Evolutionary conservation across 352 stramenopile genomes (phyloP).

Genomic region (Paralagenidium karlingii): DNA sequence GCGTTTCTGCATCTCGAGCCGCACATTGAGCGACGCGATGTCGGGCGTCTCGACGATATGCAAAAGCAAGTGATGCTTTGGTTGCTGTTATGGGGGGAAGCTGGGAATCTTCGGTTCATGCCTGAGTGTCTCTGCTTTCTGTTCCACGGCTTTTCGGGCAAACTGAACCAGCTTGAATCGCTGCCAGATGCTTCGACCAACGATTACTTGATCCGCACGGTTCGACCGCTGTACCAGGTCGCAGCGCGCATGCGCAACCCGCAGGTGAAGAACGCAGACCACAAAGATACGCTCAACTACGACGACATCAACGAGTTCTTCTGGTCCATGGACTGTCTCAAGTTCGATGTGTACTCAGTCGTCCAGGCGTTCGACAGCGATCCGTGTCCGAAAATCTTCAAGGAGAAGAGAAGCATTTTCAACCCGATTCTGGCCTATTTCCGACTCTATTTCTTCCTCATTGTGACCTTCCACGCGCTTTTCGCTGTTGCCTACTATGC

Average conservation of each 20-base stretch:
- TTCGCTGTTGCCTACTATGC: constrained; percentile 53
- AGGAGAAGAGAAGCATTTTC: constrained; percentile 77
- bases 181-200: constrained; percentile 33
- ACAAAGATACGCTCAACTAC: constrained; percentile 80
- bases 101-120: constrained; percentile 80
- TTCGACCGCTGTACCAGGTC: constrained; percentile 67
- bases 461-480: constrained; percentile 57
- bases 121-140: constrained; percentile 83
- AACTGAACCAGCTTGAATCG: constrained; percentile 43
- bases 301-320: constrained; percentile 87
- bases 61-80: constrained; percentile 74
- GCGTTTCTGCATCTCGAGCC: constrained; percentile 82
- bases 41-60: constrained; percentile 16
- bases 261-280: constrained; percentile 25
- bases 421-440: constrained; percentile 77
- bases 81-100: constrained; percentile 73
- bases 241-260: constrained; percentile 61
- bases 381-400: constrained; percentile 72
- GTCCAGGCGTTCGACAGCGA: constrained; percentile 22
- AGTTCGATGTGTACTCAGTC: constrained; percentile 57
- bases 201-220: constrained; percentile 48
- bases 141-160: constrained; percentile 65
- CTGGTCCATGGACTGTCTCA: constrained; percentile 50
- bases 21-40: constrained; percentile 35
- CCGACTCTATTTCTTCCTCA: constrained; percentile 71